phyloP scores from a whole-genome alignment of 345 rosid genomes.

The Aquilaria sinensis region DNA sequence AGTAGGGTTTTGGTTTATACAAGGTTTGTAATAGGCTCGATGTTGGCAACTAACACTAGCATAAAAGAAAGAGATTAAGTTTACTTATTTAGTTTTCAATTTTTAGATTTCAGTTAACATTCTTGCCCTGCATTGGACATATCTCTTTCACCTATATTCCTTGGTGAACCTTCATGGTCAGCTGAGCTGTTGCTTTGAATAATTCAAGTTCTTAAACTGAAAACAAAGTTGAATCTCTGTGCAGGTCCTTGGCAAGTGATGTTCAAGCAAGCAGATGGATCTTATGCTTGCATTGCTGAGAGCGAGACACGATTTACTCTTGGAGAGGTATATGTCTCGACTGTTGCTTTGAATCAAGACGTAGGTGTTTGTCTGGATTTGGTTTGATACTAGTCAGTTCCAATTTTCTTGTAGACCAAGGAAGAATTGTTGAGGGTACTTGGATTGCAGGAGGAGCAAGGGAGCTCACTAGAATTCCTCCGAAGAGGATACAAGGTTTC shows the following conservation, averaged over 20 bases:
- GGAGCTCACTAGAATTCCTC: constrained; percentile 86
- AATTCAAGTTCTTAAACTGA: too few relatives aligned
- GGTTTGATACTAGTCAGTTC: constrained; percentile 9
- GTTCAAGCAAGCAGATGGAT: constrained; percentile 92
- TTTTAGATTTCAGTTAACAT: too few relatives aligned
- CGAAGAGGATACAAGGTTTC: constrained; percentile 88
- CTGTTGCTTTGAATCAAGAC: not conserved
- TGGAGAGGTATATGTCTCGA: constrained; percentile 52
- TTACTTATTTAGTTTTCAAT: too few relatives aligned
- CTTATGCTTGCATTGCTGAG: constrained; percentile 85
- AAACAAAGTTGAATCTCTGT: constrained; percentile 2
- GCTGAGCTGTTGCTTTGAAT: too few relatives aligned
- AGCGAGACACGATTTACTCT: constrained; percentile 82
- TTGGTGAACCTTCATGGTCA: too few relatives aligned
- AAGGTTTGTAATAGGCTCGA: too few relatives aligned
- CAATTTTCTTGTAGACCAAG: constrained; percentile 52
- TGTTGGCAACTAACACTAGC: too few relatives aligned
- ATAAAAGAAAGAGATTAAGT: too few relatives aligned
- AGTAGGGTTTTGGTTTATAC: too few relatives aligned
- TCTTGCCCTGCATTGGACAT: too few relatives aligned
- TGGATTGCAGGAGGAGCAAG: constrained; percentile 87
- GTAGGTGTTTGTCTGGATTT: constrained; percentile 1
- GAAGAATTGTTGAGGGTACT: constrained; percentile 85
- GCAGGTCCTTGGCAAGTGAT: constrained; percentile 99
- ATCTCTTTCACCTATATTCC: too few relatives aligned